Evolutionary conservation across 1,139 yeast genomes (phyloP), one percentile per base, ranked within the genome.

Genomic region (Scheffersomyces stambukii): DNA sequence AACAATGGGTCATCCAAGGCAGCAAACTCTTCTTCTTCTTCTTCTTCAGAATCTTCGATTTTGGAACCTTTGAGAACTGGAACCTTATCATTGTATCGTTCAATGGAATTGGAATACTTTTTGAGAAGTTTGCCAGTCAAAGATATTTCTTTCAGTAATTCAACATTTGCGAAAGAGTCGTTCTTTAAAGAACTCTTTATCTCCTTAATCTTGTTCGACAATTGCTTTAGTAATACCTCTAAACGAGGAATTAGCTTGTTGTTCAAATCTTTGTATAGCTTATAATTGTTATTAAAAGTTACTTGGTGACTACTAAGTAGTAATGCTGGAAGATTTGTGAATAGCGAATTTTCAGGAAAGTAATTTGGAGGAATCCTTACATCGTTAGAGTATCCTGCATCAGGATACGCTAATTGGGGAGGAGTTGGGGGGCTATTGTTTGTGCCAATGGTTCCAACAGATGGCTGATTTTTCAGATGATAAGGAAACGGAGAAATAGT

Each of bases 291-390:
- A 16, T 44, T 46, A 38, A 50, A 63, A 3, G 46, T 37, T 16
- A 51, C 43, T 26, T 51, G 56, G 40, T 67, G 73, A 31, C 67
- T 63, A 33, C 56, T 58, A 13, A 64, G 46, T 19, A 66, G 48
- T 11, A 61, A 36, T 2, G 65, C 55, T 7, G 70, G 60, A 23
- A 63, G 42, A 29, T 54, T 57, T 26, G 52, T 54, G 42, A 59
- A 58, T 23, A 61, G 35, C 1, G 68, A 57, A 35, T 59, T 48
- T 2, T 52, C 53, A 1, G 73, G 70, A 42, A 70, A 56, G 40
- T 74, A 77, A 5, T 69, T 57, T 9, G 73, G 69, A 9, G 72
- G 71, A 28, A 66, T 57, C 30, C 45, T 46, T 27, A 66, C 57
- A 17, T 65, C 68, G 25, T 42, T 43, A 16, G 38, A 29, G 18